Base-by-base conservation (phyloP, 352 stramenopile genomes). In the Globisporangium spinosum region DNA sequence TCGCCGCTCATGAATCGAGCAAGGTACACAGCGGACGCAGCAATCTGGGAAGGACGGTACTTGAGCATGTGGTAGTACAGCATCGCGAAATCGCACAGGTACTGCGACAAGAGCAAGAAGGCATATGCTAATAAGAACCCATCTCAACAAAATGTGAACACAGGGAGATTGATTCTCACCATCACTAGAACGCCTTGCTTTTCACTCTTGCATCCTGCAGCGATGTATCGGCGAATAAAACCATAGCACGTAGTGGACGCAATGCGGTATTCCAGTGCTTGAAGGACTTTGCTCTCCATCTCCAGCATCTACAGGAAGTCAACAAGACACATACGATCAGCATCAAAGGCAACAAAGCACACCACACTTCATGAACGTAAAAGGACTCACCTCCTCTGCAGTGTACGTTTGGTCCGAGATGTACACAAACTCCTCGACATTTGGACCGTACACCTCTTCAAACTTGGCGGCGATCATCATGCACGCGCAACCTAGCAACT, bases 391-490 rank as follows among this genome's bases (percentile, higher is more conserved):
- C 83, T 93, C 80, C 57, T 91, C 80, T 6, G 80, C 74, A 22
- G 86, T 97, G 77, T 99, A 99, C 20, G 96, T 97, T 70, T 98
- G 84, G 74, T 99, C 96, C 2, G 94, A 98, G 66, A 99, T 98
- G 82, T 98, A 99, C 5, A 99, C 95, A 76, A 96, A 99, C 65
- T 99, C 97, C 58, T 95, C 85, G 60, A 94, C 81, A 57, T 96
- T 95, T 7, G 93, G 93, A 15, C 90, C 89, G 70, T 98, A 98
- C 20, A 99, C 97, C 75, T 99, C 97, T 80, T 99, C 97, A 70
- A 98, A 99, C 73, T 99, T 99, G 73, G 90, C 95, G 43, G 97
- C 96, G 65, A 99, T 87, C 63, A 99, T 93, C 67, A 99, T 93
- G 32, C 95, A 97, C 15, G 96, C 97, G 35, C 98, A 96, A 40